Evolutionary conservation across 495 filamentous ascomycete genomes (phyloP).

Genomic region (Xylaria acuta): DNA sequence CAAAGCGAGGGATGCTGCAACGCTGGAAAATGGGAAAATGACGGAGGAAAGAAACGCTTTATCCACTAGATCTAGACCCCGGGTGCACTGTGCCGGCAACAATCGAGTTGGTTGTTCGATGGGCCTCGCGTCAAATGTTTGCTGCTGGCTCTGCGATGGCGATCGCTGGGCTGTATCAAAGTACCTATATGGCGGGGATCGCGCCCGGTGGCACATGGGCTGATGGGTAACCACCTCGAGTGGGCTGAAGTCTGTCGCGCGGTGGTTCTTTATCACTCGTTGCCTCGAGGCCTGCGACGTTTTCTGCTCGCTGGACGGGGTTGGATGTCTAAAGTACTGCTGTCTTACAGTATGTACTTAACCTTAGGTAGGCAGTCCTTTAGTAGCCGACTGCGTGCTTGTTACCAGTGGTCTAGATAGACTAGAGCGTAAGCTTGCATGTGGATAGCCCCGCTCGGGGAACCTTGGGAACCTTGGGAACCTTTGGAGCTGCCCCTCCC

Average conservation of each 20-base stretch:
- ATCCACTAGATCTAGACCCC: not conserved
- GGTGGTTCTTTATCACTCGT: not conserved
- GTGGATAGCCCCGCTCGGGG: slow-evolving; percentile 13
- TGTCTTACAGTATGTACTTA: not conserved
- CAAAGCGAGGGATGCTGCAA: not conserved
- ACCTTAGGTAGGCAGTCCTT: too few species aligned
- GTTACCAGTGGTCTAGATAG: not conserved
- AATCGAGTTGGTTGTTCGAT: not conserved
- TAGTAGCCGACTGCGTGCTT: not conserved
- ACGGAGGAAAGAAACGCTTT: not conserved
- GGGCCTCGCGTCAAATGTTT: not conserved
- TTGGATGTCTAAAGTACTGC: not conserved
- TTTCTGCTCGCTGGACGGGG: slow-evolving; percentile 1
- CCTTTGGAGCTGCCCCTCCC: slow-evolving; percentile 12
- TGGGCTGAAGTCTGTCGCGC: not conserved
- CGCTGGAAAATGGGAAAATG: not conserved
- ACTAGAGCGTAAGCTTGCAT: slow-evolving; percentile 14
- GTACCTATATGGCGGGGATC: not conserved
- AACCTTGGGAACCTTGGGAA: not conserved
- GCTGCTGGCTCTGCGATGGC: slow-evolving; percentile 15
- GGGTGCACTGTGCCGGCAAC: not conserved
- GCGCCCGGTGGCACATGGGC: not conserved
- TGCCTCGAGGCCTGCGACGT: not conserved
- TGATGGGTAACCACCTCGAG: not conserved
- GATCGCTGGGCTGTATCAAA: not conserved